phyloP scores from a whole-genome alignment of 2,329 filamentous ascomycete genomes.

The Tolypocladium album region DNA sequence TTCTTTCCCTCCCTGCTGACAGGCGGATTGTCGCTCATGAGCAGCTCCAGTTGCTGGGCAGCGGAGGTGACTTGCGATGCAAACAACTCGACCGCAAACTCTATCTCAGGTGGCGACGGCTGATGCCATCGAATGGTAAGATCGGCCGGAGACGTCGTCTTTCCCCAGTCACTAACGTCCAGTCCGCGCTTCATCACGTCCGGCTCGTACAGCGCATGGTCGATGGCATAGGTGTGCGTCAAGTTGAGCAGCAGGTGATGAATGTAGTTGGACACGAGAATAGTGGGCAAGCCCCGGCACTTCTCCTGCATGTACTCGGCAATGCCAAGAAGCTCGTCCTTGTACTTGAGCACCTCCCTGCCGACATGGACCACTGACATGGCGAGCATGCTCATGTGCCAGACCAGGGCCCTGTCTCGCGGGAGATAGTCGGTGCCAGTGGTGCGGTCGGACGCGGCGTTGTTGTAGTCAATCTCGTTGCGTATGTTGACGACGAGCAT shows the following conservation, averaged over 20 bases:
- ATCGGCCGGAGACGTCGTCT: slow-evolving; percentile 59
- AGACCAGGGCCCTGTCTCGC: slow-evolving; percentile 83
- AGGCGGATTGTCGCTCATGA: slow-evolving; percentile 72
- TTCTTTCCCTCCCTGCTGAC: slow-evolving; percentile 90
- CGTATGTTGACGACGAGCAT: slow-evolving; percentile 86
- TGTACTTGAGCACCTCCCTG: slow-evolving; percentile 78
- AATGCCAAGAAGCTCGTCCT: slow-evolving; percentile 80
- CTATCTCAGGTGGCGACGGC: slow-evolving; percentile 66
- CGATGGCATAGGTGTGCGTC: slow-evolving; percentile 86
- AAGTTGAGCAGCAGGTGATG: slow-evolving; percentile 92
- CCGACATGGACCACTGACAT: slow-evolving; percentile 98
- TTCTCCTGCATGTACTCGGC: slow-evolving; percentile 94
- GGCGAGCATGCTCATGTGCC: slow-evolving; percentile 93
- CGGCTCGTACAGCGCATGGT: slow-evolving; percentile 82
- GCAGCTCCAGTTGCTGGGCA: slow-evolving; percentile 58
- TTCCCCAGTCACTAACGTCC: slow-evolving; percentile 74
- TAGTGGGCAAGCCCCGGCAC: slow-evolving; percentile 85
- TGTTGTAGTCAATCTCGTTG: slow-evolving; percentile 94
- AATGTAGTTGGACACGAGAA: slow-evolving; percentile 95
- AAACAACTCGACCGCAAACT: slow-evolving; percentile 84
- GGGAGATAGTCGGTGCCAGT: slow-evolving; percentile 90
- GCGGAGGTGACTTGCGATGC: slow-evolving; percentile 72
- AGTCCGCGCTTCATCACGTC: slow-evolving; percentile 60
- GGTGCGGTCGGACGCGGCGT: slow-evolving; percentile 87
- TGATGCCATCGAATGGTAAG: slow-evolving; percentile 88